These are phyloP conservation scores for Oidiodendron maius DNA, from an alignment of 495 filamentous ascomycete genomes.

Conservation along the genomic window DNA sequence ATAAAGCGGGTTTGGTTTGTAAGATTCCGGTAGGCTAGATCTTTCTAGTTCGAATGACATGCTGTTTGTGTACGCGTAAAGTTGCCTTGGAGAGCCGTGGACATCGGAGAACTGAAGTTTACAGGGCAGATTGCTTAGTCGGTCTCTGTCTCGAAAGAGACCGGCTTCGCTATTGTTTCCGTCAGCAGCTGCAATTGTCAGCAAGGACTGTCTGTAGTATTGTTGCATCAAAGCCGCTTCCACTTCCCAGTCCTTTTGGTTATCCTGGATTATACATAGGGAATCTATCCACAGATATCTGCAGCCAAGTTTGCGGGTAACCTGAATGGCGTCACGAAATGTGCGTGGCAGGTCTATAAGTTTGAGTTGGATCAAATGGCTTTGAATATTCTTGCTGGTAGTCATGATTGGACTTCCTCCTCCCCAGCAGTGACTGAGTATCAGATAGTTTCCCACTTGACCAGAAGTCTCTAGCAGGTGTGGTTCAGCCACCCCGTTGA, in stretches of 20 bases:
- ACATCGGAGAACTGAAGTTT: no score
- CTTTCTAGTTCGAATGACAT: no score
- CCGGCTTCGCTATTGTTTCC: neutral
- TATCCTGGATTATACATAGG: constrained; percentile 12
- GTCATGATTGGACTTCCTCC: neutral
- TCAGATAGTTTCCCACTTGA: constrained; percentile 14
- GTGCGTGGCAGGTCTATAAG: constrained; percentile 8
- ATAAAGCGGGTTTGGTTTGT: no score
- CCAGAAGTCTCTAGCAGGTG: constrained; percentile 1
- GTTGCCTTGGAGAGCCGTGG: no score
- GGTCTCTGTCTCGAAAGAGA: no score
- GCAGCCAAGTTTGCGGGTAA: constrained; percentile 24
- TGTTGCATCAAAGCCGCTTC: constrained; percentile 32
- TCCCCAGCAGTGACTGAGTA: constrained; percentile 24
- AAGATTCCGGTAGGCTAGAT: no score
- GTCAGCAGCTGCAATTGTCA: constrained; percentile 26
- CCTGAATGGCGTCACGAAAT: constrained; percentile 24
- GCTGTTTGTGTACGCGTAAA: no score
- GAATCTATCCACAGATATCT: constrained; percentile 41
- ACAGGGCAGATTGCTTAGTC: no score
- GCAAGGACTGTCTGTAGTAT: constrained; percentile 31
- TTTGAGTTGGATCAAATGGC: neutral
- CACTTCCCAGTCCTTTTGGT: constrained; percentile 32
- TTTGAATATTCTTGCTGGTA: neutral
- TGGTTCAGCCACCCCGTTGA: constrained; percentile 1